A percentile compares a stretch with the other conserved stretches of the same genome.
These are phyloP conservation scores for Spergularia marina DNA, from an alignment of 148 eudicot genomes.

Conservation along the genomic window DNA sequence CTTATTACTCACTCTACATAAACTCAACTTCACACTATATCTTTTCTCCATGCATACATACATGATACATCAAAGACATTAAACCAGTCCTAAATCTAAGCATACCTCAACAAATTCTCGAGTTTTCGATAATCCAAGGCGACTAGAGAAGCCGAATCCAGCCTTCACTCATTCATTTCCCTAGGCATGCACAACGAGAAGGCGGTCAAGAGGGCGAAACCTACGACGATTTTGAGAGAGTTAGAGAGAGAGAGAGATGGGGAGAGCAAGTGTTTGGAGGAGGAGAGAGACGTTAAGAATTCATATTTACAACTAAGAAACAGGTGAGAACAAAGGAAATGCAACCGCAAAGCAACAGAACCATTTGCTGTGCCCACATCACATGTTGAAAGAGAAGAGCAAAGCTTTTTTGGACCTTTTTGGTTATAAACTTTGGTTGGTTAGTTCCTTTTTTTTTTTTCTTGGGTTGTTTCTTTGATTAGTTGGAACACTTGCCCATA, in stretches of 20 bases:
- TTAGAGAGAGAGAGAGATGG: slow-evolving; percentile 3
- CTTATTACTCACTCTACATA: not conserved
- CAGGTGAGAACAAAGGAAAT: slow-evolving; percentile 26
- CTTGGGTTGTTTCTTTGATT: not conserved
- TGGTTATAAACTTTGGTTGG: slow-evolving; percentile 11
- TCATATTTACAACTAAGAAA: slow-evolving; percentile 24
- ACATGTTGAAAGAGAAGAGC: slow-evolving; percentile 22
- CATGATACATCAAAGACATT: not conserved
- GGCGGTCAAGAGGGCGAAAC: not conserved
- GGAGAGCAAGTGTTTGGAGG: slow-evolving; percentile 8
- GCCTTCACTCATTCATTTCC: slow-evolving; percentile 4
- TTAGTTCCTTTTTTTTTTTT: not conserved
- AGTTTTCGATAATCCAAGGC: not conserved
- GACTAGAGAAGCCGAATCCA: not conserved
- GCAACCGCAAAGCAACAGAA: slow-evolving; percentile 25
- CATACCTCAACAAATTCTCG: slow-evolving; percentile 8
- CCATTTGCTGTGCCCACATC: slow-evolving; percentile 30
- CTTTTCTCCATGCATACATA: not conserved
- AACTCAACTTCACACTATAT: not conserved
- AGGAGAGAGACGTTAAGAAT: slow-evolving; percentile 23
- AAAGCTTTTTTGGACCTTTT: slow-evolving; percentile 16
- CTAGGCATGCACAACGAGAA: not conserved
- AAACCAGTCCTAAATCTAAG: not conserved
- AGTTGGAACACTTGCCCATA: slow-evolving; percentile 20
- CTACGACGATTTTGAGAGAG: not conserved